These are phyloP conservation scores for Calonectria ilicicola DNA, from an alignment of 2,329 filamentous ascomycete species.

Conservation along the genomic window DNA sequence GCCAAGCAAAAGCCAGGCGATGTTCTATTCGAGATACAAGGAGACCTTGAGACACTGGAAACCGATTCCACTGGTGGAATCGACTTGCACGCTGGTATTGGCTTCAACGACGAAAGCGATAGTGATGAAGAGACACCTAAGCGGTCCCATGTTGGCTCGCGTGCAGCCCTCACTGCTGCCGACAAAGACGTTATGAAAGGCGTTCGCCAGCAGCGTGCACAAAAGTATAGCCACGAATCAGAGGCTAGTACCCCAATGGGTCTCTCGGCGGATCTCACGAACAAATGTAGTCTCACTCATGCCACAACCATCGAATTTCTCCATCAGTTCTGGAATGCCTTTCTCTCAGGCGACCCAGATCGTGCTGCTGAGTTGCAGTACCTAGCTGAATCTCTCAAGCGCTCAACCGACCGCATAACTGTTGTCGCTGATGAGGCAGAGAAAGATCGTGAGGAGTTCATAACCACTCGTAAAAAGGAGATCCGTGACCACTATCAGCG, in stretches of 20 bases:
- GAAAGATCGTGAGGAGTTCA: conserved; percentile 73
- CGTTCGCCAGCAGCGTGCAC: conserved; percentile 70
- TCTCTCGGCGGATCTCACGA: conserved; percentile 64
- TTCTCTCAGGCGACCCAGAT: conserved; percentile 87
- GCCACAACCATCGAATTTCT: conserved; percentile 95
- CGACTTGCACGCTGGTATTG: conserved; percentile 73
- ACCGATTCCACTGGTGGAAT: conserved; percentile 62
- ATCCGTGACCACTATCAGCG: conserved; percentile 77
- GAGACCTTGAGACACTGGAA: conserved; percentile 68
- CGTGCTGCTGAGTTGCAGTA: conserved; percentile 84
- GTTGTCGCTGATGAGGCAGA: conserved; percentile 86
- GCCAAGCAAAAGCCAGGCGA: conserved; percentile 76
- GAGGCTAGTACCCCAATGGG: conserved; percentile 67
- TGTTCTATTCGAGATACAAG: conserved; percentile 73
- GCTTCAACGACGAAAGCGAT: conserved; percentile 77
- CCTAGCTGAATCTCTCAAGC: conserved; percentile 83
- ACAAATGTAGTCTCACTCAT: conserved; percentile 77
- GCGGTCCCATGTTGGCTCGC: conserved; percentile 74
- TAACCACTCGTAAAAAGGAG: conserved; percentile 76
- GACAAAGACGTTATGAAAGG: conserved; percentile 76
- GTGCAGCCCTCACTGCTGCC: conserved; percentile 72
- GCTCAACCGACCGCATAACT: conserved; percentile 82
- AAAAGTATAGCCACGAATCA: conserved; percentile 64
- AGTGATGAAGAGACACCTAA: conserved; percentile 72
- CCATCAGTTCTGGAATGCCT: conserved; percentile 96